Conservation (phyloP, 2,329 filamentous ascomycete species). For the Xylaria sp. region DNA sequence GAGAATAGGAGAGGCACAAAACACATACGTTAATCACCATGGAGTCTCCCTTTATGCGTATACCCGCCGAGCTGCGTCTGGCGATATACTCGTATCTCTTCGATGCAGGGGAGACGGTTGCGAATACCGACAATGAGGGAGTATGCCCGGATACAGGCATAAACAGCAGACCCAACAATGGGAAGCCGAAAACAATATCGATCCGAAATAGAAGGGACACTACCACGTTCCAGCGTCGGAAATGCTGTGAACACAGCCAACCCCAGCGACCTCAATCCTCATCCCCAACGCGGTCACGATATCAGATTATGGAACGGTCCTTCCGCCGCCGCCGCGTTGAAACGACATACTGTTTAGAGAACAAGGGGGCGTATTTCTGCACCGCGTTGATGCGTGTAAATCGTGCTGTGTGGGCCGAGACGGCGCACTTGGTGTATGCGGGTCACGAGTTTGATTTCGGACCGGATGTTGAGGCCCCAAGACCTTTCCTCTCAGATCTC, state of each 20-base stretch:
- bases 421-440: conserved; percentile 65
- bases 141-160: neutral
- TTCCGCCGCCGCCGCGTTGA: conserved; percentile 56
- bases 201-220: conserved; percentile 52
- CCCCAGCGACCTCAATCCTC: neutral
- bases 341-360: conserved; percentile 66
- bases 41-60: conserved; percentile 48
- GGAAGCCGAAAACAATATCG: conserved; percentile 48
- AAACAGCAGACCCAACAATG: neutral
- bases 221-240: neutral
- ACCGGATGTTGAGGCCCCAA: conserved; percentile 68
- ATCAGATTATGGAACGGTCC: conserved; percentile 56
- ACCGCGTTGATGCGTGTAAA: conserved; percentile 59
- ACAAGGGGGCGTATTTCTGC: conserved; percentile 54
- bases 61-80: conserved; percentile 57
- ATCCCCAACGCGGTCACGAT: conserved; percentile 51
- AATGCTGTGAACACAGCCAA: neutral
- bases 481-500: conserved; percentile 69
- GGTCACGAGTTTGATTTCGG: conserved; percentile 69
- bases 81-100: conserved; percentile 59
- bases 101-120: conserved; percentile 45
- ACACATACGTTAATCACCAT: conserved; percentile 20
- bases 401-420: conserved; percentile 64
- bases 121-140: conserved; percentile 44
- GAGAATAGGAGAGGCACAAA: neutral